These are phyloP conservation scores for Anisodus tanguticus DNA, from an alignment of 257 asterid species.

Conservation along the genomic window DNA sequence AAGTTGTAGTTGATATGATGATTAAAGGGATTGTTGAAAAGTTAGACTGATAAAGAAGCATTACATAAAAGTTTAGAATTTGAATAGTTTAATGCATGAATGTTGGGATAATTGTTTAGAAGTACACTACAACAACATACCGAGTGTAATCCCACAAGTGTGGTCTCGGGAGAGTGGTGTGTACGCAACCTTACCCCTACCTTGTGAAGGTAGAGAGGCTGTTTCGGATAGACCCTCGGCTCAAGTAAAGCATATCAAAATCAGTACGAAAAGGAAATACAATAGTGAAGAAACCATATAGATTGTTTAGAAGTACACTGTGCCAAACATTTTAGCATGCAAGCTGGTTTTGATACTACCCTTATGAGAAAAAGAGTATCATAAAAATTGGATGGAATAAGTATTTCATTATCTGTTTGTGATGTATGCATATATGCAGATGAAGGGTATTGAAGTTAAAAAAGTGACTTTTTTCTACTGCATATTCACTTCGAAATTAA, in stretches of 20 bases:
- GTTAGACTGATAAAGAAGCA: neutral
- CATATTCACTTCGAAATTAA: neutral
- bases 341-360: neutral
- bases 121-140: neutral
- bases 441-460: neutral
- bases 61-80: neutral
- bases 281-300: too few relatives aligned
- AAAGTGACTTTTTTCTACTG: neutral
- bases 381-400: neutral
- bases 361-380: neutral
- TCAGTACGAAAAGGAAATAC: too few relatives aligned
- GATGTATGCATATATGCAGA: neutral
- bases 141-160: too few relatives aligned
- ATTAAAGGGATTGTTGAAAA: constrained; percentile 3
- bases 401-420: neutral
- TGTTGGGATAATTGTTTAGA: neutral
- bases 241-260: too few relatives aligned
- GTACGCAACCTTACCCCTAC: too few relatives aligned
- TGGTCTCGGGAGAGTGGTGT: too few relatives aligned
- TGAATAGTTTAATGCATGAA: neutral
- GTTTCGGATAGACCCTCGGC: too few relatives aligned
- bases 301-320: neutral
- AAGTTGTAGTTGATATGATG: neutral
- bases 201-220: too few relatives aligned
- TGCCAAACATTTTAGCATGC: neutral